Percentiles rank a stretch among this genome's conserved stretches.
phyloP scores from a whole-genome alignment of 1,139 yeast genomes.

The Yamadazyma sp. region DNA sequence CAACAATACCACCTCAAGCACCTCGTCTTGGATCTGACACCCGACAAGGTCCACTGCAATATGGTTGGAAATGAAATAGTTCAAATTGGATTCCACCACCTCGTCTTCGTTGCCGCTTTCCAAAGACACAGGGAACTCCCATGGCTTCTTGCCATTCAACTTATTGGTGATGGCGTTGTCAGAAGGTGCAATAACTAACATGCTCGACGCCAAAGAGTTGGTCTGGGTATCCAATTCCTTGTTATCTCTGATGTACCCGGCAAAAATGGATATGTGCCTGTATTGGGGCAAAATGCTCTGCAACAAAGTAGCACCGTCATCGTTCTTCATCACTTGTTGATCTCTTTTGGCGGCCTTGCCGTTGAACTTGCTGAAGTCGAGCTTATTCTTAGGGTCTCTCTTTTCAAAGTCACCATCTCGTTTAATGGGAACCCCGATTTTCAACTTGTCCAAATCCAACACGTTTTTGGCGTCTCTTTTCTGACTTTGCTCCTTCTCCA shows the following conservation, averaged over 20 bases:
- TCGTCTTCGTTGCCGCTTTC: conserved; percentile 36
- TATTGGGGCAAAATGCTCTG: conserved; percentile 40
- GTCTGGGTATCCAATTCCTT: conserved; percentile 42
- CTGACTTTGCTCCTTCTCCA: conserved; percentile 11
- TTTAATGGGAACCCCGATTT: conserved; percentile 12
- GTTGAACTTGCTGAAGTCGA: conserved; percentile 12
- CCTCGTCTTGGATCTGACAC: conserved; percentile 11
- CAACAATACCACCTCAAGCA: conserved; percentile 23
- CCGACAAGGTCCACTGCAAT: conserved; percentile 24
- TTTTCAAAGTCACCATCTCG: conserved; percentile 5
- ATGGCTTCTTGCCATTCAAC: conserved; percentile 51
- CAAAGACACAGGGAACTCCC: conserved; percentile 62
- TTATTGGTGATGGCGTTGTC: conserved; percentile 48
- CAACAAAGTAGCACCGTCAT: conserved; percentile 13
- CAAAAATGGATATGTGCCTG: conserved; percentile 47
- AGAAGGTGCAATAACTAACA: conserved; percentile 62
- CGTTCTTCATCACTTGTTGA: conserved; percentile 12
- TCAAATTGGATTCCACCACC: conserved; percentile 45
- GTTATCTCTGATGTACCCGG: conserved; percentile 57
- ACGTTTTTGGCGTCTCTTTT: conserved; percentile 26
- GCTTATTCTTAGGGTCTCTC: conserved; percentile 24
- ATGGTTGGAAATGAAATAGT: conserved; percentile 56
- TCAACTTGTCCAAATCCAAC: conserved; percentile 13
- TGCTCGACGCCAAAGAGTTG: conserved; percentile 32
- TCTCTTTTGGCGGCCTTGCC: conserved; percentile 9